Evolutionary conservation across 116 monocot species (phyloP).

Genomic region (Posidonia oceanica): DNA sequence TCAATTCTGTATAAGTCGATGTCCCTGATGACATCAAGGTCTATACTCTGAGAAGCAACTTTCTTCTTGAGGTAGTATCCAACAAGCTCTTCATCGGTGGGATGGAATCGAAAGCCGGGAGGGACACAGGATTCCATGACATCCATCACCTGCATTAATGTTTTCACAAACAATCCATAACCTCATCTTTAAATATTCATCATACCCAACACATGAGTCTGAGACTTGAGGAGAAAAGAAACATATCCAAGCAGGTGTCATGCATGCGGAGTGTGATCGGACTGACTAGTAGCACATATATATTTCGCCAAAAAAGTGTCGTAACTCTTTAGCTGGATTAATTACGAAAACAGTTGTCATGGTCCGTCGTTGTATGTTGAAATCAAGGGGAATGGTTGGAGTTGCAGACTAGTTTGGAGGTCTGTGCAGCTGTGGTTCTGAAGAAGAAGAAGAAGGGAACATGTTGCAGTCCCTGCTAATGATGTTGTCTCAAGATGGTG

Average conservation of each 20-base stretch:
- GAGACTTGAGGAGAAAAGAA: too few relatives aligned
- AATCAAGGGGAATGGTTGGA: too few relatives aligned
- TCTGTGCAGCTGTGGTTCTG: not conserved
- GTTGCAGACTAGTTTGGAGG: too few relatives aligned
- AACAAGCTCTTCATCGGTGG: conserved; percentile 36
- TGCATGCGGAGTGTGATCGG: too few relatives aligned
- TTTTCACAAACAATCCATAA: not conserved
- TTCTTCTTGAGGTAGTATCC: conserved; percentile 38
- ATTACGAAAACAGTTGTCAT: too few relatives aligned
- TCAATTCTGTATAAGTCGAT: conserved; percentile 27
- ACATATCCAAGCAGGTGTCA: too few relatives aligned
- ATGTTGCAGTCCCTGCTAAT: not conserved
- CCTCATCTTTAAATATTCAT: not conserved
- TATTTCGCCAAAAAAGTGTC: too few relatives aligned
- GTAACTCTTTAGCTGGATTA: too few relatives aligned
- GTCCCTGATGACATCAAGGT: conserved; percentile 27
- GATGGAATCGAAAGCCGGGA: conserved; percentile 35
- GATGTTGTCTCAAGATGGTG: conserved; percentile 9
- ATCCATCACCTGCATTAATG: conserved; percentile 19
- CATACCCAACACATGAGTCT: too few relatives aligned
- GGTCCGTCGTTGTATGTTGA: too few relatives aligned
- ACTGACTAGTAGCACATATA: too few relatives aligned
- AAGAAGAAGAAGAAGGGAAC: not conserved
- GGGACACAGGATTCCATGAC: conserved; percentile 21
- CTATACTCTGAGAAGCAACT: conserved; percentile 25